Evolutionary conservation across 1,284 basidiomycete species (phyloP).

Genomic region (Trichosporon coremiiforme): DNA sequence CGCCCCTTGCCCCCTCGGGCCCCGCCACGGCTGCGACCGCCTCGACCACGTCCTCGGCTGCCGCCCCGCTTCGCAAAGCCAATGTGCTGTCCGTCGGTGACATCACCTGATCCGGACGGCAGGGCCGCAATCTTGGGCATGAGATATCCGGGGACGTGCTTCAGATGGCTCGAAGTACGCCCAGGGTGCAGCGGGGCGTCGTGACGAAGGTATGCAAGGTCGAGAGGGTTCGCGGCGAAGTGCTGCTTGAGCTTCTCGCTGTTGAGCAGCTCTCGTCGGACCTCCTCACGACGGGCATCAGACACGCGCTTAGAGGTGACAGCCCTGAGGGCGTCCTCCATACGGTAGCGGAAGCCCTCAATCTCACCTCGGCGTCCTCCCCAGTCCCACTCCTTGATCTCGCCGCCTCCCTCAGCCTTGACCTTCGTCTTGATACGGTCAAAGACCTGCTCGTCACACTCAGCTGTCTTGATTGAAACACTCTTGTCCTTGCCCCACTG

Average conservation of each 20-base stretch:
- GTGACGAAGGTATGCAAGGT: slow-evolving; percentile 89
- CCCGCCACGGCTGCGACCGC: slow-evolving; percentile 39
- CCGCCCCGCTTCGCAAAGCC: slow-evolving; percentile 45
- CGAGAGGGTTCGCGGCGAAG: slow-evolving; percentile 95
- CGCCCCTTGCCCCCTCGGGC: slow-evolving; percentile 38
- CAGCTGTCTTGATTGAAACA: slow-evolving; percentile 63
- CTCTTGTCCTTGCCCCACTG: slow-evolving; percentile 74
- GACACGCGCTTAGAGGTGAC: slow-evolving; percentile 84
- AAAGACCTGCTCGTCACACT: slow-evolving; percentile 76
- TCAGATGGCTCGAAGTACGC: slow-evolving; percentile 87
- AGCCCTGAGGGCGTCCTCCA: slow-evolving; percentile 90
- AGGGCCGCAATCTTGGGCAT: slow-evolving; percentile 75
- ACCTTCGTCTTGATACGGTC: slow-evolving; percentile 70
- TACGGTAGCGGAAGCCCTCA: slow-evolving; percentile 97
- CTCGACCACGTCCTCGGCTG: slow-evolving; percentile 30
- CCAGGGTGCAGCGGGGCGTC: slow-evolving; percentile 91
- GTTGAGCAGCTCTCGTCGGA: slow-evolving; percentile 91
- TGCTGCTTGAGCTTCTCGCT: slow-evolving; percentile 97
- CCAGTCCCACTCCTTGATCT: slow-evolving; percentile 91
- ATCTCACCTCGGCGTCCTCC: slow-evolving; percentile 77
- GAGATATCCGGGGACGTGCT: slow-evolving; percentile 92
- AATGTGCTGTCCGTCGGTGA: slow-evolving; percentile 43
- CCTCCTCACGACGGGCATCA: slow-evolving; percentile 91
- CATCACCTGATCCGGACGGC: slow-evolving; percentile 40
- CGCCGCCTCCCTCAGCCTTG: slow-evolving; percentile 69